Conservation (phyloP, 129 eudicot species). For the Oenanthe sinensis region DNA sequence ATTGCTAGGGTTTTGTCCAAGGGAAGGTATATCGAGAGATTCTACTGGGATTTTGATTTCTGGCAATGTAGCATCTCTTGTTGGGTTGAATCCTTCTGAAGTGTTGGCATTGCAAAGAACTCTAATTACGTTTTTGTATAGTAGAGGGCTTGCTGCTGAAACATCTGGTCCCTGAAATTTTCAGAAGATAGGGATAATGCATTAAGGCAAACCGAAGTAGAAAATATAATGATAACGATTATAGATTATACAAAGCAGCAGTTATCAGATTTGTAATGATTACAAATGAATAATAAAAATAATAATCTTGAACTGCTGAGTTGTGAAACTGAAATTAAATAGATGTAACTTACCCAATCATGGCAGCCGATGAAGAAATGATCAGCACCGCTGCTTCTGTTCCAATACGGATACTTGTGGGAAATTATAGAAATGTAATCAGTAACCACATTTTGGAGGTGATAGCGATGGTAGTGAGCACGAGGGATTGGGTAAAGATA, state of each 20-base stretch:
- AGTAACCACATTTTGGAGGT: conserved; percentile 35
- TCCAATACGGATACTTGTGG: conserved; percentile 46
- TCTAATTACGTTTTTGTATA: conserved; percentile 32
- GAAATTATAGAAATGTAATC: conserved; percentile 48
- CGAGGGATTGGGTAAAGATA: conserved; percentile 33
- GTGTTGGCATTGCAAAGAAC: conserved; percentile 48
- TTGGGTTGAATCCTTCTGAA: conserved; percentile 42
- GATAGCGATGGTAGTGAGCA: conserved; percentile 27
- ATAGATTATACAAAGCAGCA: no score
- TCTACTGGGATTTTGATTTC: conserved; percentile 33
- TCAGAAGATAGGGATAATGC: not conserved
- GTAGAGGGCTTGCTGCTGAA: conserved; percentile 27
- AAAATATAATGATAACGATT: no score
- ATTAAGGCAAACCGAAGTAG: not conserved
- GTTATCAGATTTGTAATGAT: no score
- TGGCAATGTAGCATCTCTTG: conserved; percentile 44
- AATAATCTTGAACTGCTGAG: not conserved
- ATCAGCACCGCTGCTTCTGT: conserved; percentile 53
- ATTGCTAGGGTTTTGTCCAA: conserved; percentile 27
- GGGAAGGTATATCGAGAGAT: conserved; percentile 26
- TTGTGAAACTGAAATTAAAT: not conserved
- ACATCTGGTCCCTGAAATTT: conserved; percentile 39
- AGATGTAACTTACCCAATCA: conserved; percentile 44
- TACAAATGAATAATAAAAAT: not conserved
- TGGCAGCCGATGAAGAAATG: conserved; percentile 64